Evolutionary conservation across 1,284 basidiomycete species (phyloP), one percentile per base, ranked within the genome.

Genomic region (Neotropicomus parvogracilis): DNA sequence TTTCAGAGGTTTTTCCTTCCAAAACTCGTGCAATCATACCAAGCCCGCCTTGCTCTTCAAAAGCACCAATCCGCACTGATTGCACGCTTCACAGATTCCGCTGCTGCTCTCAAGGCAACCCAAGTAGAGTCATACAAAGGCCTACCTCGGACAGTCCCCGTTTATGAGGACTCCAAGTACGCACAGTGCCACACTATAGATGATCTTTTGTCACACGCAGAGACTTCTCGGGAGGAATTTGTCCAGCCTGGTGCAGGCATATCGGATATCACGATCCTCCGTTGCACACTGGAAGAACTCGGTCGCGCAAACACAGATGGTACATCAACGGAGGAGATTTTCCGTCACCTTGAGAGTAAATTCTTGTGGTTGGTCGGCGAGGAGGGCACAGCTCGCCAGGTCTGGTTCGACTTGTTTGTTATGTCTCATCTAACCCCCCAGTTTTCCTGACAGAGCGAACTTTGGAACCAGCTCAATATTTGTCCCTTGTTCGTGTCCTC

Each of bases 1-100:
- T 46, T 48, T 6, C 53, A 89, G 87, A 78, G 78, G 42, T 79
- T 81, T 58, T 67, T 89, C 31, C 74, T 88, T 31, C 86, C 87
- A 7, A 79, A 78, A 29, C 74, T 90, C 12, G 65, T 74, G 1
- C 73, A 71, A 43, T 80, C 83, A 1, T 75, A 74, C 35, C 62
- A 77, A 31, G 85, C 86, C 7, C 78, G 86, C 27, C 72, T 71
- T 46, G 75, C 81, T 4, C 66, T 89, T 39, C 77, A 72, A 44
- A 63, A 68, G 3, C 84, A 88, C 57, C 83, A 85, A 45, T 68
- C 75, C 14, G 64, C 69, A 2, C 73, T 86, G 14, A 62, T 88
- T 14, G 59, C 68, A 6, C 75, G 72, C 48, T 68, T 89, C 20
- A 77, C 75, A 11, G 63, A 67, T 3, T 83, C 83, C 17, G 61